Evolutionary conservation across 805 yeast genomes (phyloP).

Genomic region (Spathaspora hagerdaliae): DNA sequence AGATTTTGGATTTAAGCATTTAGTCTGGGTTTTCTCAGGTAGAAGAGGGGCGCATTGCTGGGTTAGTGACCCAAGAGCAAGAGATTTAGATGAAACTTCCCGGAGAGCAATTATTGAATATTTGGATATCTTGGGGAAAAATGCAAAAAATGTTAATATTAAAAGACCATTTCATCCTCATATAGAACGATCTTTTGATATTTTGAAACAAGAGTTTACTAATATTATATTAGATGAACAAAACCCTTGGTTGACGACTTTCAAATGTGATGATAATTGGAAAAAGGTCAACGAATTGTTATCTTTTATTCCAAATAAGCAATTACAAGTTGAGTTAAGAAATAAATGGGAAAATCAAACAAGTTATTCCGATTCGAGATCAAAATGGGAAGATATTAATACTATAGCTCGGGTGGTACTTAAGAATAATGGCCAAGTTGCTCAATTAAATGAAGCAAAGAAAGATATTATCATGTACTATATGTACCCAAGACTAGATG

Average conservation of each 20-base stretch:
- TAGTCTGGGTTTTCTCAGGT: slow-evolving; percentile 95
- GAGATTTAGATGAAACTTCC: slow-evolving; percentile 64
- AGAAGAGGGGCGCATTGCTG: slow-evolving; percentile 99
- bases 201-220: slow-evolving; percentile 60
- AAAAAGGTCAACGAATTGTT: slow-evolving; percentile 49
- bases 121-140: slow-evolving; percentile 63
- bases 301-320: slow-evolving; percentile 59
- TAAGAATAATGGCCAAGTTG: slow-evolving; percentile 46
- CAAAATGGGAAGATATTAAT: slow-evolving; percentile 82
- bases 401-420: slow-evolving; percentile 41
- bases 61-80: slow-evolving; percentile 85
- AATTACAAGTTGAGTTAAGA: slow-evolving; percentile 48
- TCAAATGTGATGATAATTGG: slow-evolving; percentile 37
- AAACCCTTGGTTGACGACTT: slow-evolving; percentile 66
- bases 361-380: slow-evolving; percentile 38
- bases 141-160: slow-evolving; percentile 49
- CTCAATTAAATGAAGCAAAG: slow-evolving; percentile 60
- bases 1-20: slow-evolving; percentile 84
- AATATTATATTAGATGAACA: slow-evolving; percentile 72
- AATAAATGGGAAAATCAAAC: slow-evolving; percentile 50
- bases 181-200: slow-evolving; percentile 67
- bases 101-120: slow-evolving; percentile 82
- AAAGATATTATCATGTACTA: slow-evolving; percentile 78
- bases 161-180: slow-evolving; percentile 90
- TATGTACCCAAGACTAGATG: slow-evolving; percentile 88